Evolutionary conservation across 768 basidiomycete species (phyloP).

Genomic region (Naganishia onofrii): DNA sequence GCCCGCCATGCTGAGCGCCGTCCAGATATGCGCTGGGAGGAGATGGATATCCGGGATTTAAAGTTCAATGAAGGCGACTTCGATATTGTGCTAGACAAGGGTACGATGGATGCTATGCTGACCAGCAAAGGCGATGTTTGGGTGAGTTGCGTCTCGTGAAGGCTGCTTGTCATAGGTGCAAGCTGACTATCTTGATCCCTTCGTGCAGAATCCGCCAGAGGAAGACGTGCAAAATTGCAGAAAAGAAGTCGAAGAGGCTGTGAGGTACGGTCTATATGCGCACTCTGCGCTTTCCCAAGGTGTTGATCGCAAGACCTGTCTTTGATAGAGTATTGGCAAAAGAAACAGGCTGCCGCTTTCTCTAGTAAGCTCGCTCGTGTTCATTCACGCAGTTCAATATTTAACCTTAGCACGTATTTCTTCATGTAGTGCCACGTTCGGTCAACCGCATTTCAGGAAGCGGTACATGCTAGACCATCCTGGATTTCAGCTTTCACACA

Average conservation of each 20-base stretch:
- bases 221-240: slow-evolving; percentile 48
- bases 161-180: too few relatives aligned
- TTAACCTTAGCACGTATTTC: background rate
- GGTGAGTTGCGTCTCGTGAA: slow-evolving; percentile 37
- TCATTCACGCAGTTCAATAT: background rate
- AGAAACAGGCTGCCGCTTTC: slow-evolving; percentile 42
- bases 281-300: background rate
- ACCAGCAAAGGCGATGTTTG: slow-evolving; percentile 53
- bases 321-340: slow-evolving; percentile 44
- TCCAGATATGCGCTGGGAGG: slow-evolving; percentile 50
- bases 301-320: background rate
- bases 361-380: slow-evolving; percentile 44
- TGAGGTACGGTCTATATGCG: slow-evolving; percentile 36
- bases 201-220: slow-evolving; percentile 48
- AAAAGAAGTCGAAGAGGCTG: slow-evolving; percentile 45
- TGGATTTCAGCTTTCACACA: slow-evolving; percentile 39
- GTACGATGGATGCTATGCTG: slow-evolving; percentile 52
- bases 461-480: slow-evolving; percentile 45
- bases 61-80: slow-evolving; percentile 47
- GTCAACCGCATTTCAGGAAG: slow-evolving; percentile 53
- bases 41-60: slow-evolving; percentile 52
- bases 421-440: slow-evolving; percentile 46
- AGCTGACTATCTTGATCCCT: background rate
- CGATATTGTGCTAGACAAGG: slow-evolving; percentile 53
- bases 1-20: slow-evolving; percentile 40